phyloP scores from a whole-genome alignment of 2,329 filamentous ascomycete genomes.

The Sphaerulina populicola region DNA sequence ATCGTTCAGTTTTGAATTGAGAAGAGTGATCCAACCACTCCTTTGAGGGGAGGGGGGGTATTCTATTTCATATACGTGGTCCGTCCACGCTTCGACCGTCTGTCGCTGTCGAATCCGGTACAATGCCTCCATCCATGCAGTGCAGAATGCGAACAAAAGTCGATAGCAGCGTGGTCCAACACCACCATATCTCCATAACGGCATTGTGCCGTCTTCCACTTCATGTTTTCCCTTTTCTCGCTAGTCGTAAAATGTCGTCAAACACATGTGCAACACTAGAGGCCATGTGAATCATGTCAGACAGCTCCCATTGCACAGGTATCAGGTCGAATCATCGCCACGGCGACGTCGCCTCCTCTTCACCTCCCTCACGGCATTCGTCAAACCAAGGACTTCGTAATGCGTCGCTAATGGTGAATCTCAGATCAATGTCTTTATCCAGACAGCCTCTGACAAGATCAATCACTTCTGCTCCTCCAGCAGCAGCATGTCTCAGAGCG shows the following conservation, averaged over 20 bases:
- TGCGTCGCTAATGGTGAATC: slow-evolving; percentile 52
- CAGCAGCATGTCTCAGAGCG: slow-evolving; percentile 40
- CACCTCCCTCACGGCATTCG: slow-evolving; percentile 21
- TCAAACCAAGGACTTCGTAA: slow-evolving; percentile 49
- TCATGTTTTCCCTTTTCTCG: background rate
- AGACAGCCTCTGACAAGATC: slow-evolving; percentile 55
- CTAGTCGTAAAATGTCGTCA: background rate
- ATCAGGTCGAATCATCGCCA: background rate
- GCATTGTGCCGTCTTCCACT: too few species aligned
- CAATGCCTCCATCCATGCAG: too few species aligned
- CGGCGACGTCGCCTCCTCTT: slow-evolving; percentile 14
- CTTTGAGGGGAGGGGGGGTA: too few species aligned
- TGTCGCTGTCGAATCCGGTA: too few species aligned
- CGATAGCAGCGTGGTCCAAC: too few species aligned
- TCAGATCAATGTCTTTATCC: slow-evolving; percentile 46
- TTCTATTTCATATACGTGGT: too few species aligned
- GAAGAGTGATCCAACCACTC: too few species aligned
- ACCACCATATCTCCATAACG: too few species aligned
- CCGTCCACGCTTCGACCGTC: too few species aligned
- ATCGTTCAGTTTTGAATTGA: too few species aligned
- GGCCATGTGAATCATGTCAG: background rate
- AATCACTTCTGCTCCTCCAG: slow-evolving; percentile 41
- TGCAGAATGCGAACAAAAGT: too few species aligned
- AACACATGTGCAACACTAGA: too few species aligned
- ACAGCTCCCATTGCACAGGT: background rate